Conservation (phyloP, 2,329 filamentous ascomycete species). For the Decorospora gaudefroyi region DNA sequence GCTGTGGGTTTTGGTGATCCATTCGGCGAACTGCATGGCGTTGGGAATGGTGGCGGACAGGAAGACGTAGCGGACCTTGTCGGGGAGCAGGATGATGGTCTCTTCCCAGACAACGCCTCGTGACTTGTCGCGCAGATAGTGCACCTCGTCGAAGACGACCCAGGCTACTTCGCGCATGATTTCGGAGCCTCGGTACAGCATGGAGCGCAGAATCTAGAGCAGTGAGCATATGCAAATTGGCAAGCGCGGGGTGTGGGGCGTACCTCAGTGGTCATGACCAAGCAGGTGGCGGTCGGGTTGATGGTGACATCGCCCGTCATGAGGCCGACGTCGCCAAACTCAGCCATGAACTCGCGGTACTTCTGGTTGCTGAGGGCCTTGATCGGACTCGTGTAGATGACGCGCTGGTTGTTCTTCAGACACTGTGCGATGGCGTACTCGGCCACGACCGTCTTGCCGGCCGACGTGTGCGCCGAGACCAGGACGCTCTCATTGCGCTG, state of each 20-base stretch:
- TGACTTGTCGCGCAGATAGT: conserved; percentile 94
- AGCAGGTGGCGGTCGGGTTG: conserved; percentile 94
- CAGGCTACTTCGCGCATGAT: conserved; percentile 99
- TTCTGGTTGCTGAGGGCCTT: conserved; percentile 99
- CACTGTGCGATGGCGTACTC: conserved; percentile 98
- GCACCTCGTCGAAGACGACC: conserved; percentile 98
- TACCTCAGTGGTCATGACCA: conserved; percentile 96
- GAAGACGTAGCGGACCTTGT: conserved; percentile 99
- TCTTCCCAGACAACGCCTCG: conserved; percentile 99
- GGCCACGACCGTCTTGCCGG: conserved; percentile 96
- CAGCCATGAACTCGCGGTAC: conserved; percentile 91
- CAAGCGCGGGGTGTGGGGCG: conserved; percentile 3
- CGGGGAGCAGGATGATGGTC: conserved; percentile 94
- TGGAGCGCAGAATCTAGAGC: conserved; percentile 86
- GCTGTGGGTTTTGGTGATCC: conserved; percentile 97
- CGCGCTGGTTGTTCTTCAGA: conserved; percentile 93
- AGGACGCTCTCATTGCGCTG: conserved; percentile 95
- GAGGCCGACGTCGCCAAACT: conserved; percentile 94
- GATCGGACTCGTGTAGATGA: conserved; percentile 99
- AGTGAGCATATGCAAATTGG: conserved; percentile 20
- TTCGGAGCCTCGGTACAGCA: conserved; percentile 96
- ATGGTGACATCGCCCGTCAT: conserved; percentile 99
- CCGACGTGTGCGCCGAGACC: conserved; percentile 95
- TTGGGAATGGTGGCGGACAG: conserved; percentile 98
- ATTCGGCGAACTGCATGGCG: conserved; percentile 98